Conservation (phyloP, 208 protist genomes). For the Trypanosoma conorhini region DNA sequence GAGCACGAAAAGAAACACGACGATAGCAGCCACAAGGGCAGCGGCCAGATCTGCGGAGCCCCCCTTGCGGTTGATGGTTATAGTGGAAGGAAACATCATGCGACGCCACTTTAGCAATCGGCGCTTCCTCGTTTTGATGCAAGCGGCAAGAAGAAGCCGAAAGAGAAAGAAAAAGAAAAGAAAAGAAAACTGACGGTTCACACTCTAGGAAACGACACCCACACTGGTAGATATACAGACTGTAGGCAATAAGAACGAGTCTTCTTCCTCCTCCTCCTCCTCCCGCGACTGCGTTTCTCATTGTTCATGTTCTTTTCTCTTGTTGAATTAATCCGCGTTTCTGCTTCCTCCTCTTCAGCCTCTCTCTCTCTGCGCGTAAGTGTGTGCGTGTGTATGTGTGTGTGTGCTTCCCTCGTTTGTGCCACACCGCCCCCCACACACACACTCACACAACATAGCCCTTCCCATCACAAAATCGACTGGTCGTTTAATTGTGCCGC, state of each 20-base stretch:
- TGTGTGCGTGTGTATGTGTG: too few relatives aligned
- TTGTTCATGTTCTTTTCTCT: neutral
- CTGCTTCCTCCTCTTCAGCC: neutral
- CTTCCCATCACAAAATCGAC: neutral
- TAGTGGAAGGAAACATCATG: neutral
- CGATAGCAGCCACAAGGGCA: neutral
- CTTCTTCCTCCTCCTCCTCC: neutral
- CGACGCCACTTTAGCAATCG: too few relatives aligned
- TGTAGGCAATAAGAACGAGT: neutral
- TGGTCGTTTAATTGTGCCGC: conserved; percentile 45
- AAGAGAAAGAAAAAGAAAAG: conserved; percentile 14
- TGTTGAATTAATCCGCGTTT: neutral
- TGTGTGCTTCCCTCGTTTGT: neutral
- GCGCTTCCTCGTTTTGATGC: too few relatives aligned
- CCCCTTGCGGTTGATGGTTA: too few relatives aligned
- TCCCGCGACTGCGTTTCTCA: neutral
- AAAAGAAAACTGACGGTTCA: too few relatives aligned
- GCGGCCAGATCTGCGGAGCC: neutral
- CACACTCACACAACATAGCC: neutral
- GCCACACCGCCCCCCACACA: too few relatives aligned
- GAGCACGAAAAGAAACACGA: neutral
- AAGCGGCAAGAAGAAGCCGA: too few relatives aligned
- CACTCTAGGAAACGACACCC: too few relatives aligned
- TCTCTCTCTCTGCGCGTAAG: neutral
- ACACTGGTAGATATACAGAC: neutral